Conservation (phyloP, 768 basidiomycete species). For the Baorangia bicolor region DNA sequence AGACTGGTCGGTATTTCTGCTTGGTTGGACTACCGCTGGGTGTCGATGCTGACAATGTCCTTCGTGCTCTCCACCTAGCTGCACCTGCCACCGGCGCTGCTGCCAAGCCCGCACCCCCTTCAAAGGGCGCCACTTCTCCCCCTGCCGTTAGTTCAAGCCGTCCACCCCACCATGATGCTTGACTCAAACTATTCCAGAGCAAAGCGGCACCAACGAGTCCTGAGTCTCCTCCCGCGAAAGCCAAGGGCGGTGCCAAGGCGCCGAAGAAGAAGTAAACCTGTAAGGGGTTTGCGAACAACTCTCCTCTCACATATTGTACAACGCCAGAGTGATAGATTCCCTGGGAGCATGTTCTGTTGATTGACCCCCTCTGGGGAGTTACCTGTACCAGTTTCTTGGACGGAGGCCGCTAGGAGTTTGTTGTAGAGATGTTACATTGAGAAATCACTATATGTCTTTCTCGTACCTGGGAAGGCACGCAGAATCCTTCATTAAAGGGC, state of each 20-base stretch:
- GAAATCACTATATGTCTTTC: background rate
- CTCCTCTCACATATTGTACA: constrained; percentile 1
- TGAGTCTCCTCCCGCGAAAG: constrained; percentile 30
- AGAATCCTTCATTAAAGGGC: background rate
- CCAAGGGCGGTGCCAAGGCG: constrained; percentile 24
- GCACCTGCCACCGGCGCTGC: constrained; percentile 1
- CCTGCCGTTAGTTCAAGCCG: constrained; percentile 11
- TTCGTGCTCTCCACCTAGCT: constrained; percentile 8
- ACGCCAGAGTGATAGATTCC: background rate
- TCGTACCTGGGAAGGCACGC: background rate
- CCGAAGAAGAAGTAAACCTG: constrained; percentile 31
- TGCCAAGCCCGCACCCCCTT: constrained; percentile 20
- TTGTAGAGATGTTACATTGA: constrained; percentile 4
- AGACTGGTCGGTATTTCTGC: constrained; percentile 23
- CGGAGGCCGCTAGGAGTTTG: background rate
- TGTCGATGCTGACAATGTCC: constrained; percentile 15
- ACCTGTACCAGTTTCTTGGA: constrained; percentile 3
- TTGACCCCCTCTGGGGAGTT: background rate
- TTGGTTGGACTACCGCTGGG: constrained; percentile 5
- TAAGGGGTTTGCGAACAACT: background rate
- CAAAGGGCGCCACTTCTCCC: constrained; percentile 21
- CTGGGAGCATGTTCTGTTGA: background rate
- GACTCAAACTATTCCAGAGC: constrained; percentile 13
- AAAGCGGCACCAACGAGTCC: constrained; percentile 18
- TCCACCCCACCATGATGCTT: background rate